These are phyloP conservation scores for Ampelomyces quisqualis DNA, from an alignment of 2,329 filamentous ascomycete genomes.

Conservation along the genomic window DNA sequence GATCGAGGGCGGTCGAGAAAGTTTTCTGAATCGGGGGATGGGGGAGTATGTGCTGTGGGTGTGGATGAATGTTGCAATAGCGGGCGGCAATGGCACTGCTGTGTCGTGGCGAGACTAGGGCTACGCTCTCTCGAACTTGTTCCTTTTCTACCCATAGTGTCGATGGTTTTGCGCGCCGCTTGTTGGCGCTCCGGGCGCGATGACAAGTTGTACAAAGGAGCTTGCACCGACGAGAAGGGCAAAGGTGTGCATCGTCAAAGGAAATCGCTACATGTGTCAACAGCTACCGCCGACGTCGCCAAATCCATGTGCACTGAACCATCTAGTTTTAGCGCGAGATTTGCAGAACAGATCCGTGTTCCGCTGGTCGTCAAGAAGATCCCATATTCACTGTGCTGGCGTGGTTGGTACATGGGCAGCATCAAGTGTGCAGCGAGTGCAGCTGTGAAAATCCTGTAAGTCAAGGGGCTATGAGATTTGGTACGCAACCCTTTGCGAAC, in stretches of 20 bases:
- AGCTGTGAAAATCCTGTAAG: neutral
- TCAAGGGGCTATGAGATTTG: neutral
- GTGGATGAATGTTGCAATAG: too few relatives aligned
- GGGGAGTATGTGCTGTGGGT: neutral
- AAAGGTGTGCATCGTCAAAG: neutral
- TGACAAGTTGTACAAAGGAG: neutral
- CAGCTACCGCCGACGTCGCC: too few relatives aligned
- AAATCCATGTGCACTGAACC: neutral
- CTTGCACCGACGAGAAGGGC: neutral
- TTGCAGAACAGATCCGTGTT: conserved; percentile 10
- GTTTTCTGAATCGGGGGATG: neutral
- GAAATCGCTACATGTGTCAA: neutral
- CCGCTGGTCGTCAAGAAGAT: conserved; percentile 5
- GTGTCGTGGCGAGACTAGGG: neutral
- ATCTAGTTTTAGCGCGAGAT: neutral
- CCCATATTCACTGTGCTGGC: neutral
- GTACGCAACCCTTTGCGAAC: too few relatives aligned
- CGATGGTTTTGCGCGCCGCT: neutral
- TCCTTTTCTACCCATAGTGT: neutral
- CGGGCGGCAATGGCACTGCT: too few relatives aligned
- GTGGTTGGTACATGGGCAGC: neutral
- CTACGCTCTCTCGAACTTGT: neutral
- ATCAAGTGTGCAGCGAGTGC: neutral
- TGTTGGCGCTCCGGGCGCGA: neutral
- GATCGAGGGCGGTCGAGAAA: too few relatives aligned